Conservation (phyloP, 73 alveolate genomes). For the Paramecium bursaria region DNA sequence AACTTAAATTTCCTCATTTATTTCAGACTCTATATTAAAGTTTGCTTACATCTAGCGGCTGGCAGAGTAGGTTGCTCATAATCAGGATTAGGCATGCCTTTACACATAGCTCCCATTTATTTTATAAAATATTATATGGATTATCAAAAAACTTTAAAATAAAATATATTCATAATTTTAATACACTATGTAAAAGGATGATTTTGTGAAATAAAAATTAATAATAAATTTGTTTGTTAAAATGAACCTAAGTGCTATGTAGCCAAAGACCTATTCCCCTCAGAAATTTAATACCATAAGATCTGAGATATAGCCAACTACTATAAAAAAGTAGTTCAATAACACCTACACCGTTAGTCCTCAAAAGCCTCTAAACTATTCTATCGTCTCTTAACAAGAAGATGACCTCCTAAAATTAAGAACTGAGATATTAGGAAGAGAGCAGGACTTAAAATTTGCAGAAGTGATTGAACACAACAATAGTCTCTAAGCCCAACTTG, state of each 20-base stretch:
- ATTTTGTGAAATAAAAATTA: conserved; percentile 1
- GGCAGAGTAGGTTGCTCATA: background rate
- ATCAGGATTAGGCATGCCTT: background rate
- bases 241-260: conserved; percentile 46
- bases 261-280: conserved; percentile 32
- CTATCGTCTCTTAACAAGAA: conserved; percentile 37
- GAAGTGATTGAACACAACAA: conserved; percentile 48
- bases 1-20: background rate
- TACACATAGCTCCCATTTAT: background rate
- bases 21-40: background rate
- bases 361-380: conserved; percentile 34
- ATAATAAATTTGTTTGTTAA: conserved; percentile 23
- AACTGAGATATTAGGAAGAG: conserved; percentile 42
- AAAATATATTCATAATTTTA: conserved; percentile 56
- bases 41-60: background rate
- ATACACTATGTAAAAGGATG: conserved; percentile 3
- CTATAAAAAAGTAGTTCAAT: conserved; percentile 11
- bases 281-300: conserved; percentile 13
- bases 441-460: conserved; percentile 24
- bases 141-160: background rate
- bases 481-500: conserved; percentile 19
- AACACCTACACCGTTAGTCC: conserved; percentile 1
- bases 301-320: conserved; percentile 13
- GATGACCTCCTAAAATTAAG: background rate
- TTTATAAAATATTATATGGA: background rate